Evolutionary conservation across 768 basidiomycete species (phyloP).

Genomic region (Auriscalpium vulgare): DNA sequence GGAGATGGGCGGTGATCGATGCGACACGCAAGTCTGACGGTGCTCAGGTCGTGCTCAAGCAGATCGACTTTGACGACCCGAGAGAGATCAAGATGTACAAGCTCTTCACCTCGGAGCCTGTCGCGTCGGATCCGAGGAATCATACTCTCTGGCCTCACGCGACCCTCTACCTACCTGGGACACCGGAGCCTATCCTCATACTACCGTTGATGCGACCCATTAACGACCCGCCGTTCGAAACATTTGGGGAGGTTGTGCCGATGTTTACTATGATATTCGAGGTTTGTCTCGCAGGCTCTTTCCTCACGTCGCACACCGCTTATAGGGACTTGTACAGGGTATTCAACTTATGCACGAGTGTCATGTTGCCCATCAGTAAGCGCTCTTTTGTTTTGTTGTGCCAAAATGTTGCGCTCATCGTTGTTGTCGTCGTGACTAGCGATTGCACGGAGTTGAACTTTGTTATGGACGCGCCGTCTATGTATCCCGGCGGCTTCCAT

Average conservation of each 20-base stretch:
- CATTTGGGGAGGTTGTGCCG: slow-evolving; percentile 28
- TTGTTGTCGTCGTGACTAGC: too few relatives aligned
- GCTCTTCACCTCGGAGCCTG: slow-evolving; percentile 10
- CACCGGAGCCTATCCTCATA: slow-evolving; percentile 15
- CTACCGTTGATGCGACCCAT: slow-evolving; percentile 24
- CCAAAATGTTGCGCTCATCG: too few relatives aligned
- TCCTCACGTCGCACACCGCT: too few relatives aligned
- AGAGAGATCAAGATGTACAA: slow-evolving; percentile 4
- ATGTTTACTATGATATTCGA: slow-evolving; percentile 23
- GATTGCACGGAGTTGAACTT: slow-evolving; percentile 7
- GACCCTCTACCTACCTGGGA: slow-evolving; percentile 9
- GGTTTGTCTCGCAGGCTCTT: not conserved
- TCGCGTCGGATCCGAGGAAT: slow-evolving; percentile 18
- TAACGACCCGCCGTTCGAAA: slow-evolving; percentile 25
- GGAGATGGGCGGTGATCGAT: slow-evolving; percentile 6
- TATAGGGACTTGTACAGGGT: not conserved
- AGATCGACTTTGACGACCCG: not conserved
- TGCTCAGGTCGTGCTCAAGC: slow-evolving; percentile 8
- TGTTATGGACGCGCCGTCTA: slow-evolving; percentile 6
- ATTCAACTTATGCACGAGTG: slow-evolving; percentile 10
- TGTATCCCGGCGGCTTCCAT: slow-evolving; percentile 9
- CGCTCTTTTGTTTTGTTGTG: not conserved
- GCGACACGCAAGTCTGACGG: slow-evolving; percentile 1
- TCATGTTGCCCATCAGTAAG: slow-evolving; percentile 7
- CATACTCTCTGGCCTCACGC: slow-evolving; percentile 21